These are phyloP conservation scores for Colletotrichum karsti DNA, from an alignment of 2,329 filamentous ascomycete species.

Conservation along the genomic window DNA sequence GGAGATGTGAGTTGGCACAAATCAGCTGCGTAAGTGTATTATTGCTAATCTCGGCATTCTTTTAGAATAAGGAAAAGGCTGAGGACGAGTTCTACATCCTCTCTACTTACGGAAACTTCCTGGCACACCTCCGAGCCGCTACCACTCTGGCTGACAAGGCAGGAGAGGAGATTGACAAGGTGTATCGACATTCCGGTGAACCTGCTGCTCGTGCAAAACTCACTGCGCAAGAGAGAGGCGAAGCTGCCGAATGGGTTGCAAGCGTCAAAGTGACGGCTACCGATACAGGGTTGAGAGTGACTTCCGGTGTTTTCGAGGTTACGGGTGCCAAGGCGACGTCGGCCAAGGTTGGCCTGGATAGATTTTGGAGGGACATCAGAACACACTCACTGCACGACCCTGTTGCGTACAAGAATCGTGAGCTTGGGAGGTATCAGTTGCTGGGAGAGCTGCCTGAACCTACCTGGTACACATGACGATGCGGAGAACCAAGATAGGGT, in stretches of 20 bases:
- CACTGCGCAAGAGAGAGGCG: constrained; percentile 62
- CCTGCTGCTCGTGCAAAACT: constrained; percentile 50
- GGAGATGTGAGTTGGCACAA: constrained; percentile 55
- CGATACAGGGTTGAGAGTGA: constrained; percentile 66
- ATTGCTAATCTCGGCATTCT: not conserved
- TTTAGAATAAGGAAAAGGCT: constrained; percentile 60
- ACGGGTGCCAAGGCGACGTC: constrained; percentile 67
- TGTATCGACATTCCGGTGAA: constrained; percentile 52
- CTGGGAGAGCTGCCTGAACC: constrained; percentile 64
- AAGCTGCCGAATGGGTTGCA: constrained; percentile 69
- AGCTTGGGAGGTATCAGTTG: constrained; percentile 66
- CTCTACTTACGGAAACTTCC: constrained; percentile 70
- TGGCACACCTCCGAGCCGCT: constrained; percentile 68
- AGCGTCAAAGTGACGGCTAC: constrained; percentile 71
- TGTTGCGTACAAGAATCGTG: constrained; percentile 72
- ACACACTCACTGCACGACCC: constrained; percentile 74
- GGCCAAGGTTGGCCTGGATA: constrained; percentile 66
- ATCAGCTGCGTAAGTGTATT: not conserved
- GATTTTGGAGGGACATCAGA: constrained; percentile 73
- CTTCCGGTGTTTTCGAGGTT: constrained; percentile 70
- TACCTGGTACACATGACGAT: constrained; percentile 66
- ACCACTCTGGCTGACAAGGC: constrained; percentile 66
- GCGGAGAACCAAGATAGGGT: too few relatives aligned
- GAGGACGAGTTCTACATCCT: constrained; percentile 74
- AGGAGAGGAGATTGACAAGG: constrained; percentile 53